Evolutionary conservation across 345 rosid genomes (phyloP).

Genomic region (Citropsis articulata): DNA sequence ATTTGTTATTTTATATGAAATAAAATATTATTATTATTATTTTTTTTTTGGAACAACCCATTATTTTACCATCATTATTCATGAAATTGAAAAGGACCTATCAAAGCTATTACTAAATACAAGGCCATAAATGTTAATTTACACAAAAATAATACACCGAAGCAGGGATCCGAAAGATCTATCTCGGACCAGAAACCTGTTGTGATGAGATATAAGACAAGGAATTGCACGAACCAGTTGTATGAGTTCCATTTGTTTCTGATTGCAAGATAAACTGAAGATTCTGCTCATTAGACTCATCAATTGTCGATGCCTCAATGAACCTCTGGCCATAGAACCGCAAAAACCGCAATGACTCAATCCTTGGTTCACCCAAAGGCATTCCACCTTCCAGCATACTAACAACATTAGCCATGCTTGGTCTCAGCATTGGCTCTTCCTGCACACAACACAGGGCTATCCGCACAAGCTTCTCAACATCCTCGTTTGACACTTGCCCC

Average conservation of each 20-base stretch:
- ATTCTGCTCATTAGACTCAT: background rate
- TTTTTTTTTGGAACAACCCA: background rate
- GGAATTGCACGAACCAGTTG: background rate
- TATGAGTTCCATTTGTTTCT: background rate
- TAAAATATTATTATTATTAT: too few relatives aligned
- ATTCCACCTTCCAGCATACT: constrained; percentile 17
- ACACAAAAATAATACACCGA: background rate
- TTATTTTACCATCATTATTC: background rate
- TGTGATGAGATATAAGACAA: constrained; percentile 10
- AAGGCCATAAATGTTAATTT: background rate
- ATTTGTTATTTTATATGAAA: too few relatives aligned
- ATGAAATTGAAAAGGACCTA: background rate
- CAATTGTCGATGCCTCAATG: constrained; percentile 7
- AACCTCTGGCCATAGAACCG: constrained; percentile 18
- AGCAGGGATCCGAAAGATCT: background rate
- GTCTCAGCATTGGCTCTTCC: constrained; percentile 9
- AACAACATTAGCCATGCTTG: constrained; percentile 16
- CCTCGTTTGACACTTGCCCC: background rate
- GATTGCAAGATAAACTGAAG: background rate
- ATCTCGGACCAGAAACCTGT: constrained; percentile 18
- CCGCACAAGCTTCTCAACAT: constrained; percentile 17
- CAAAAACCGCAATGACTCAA: constrained; percentile 14
- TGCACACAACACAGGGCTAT: constrained; percentile 18
- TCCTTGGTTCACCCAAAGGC: constrained; percentile 13
- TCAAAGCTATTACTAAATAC: background rate